phyloP scores from a whole-genome alignment of 257 asterid species.

The Craterostigma plantagineum region DNA sequence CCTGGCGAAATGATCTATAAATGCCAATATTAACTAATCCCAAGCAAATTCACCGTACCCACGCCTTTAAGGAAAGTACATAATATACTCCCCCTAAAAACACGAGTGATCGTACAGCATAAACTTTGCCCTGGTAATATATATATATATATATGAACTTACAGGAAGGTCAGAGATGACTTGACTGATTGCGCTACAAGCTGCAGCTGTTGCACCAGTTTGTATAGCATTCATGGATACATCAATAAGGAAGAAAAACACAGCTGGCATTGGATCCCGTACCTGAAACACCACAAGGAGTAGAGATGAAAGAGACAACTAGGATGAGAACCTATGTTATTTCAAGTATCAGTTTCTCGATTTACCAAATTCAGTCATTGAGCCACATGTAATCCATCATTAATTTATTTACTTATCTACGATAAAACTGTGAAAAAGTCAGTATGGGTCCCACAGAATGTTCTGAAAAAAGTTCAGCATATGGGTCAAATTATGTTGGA shows the following conservation, averaged over 20 bases:
- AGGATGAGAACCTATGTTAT: neutral
- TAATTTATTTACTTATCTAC: too few species aligned
- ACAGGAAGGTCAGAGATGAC: slow-evolving; percentile 95
- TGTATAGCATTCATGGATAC: slow-evolving; percentile 89
- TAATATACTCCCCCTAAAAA: too few species aligned
- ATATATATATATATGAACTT: slow-evolving; percentile 19
- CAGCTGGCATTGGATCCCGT: slow-evolving; percentile 98
- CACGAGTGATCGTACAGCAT: too few species aligned
- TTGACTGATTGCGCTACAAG: slow-evolving; percentile 97
- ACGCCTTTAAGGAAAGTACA: neutral
- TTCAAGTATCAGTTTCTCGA: neutral
- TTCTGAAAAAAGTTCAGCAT: too few species aligned
- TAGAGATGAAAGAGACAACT: neutral
- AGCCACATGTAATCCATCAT: too few species aligned
- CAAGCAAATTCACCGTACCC: too few species aligned
- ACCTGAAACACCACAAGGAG: slow-evolving; percentile 31
- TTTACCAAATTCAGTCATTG: too few species aligned
- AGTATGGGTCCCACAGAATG: too few species aligned
- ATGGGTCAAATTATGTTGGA: too few species aligned
- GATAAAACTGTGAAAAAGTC: too few species aligned
- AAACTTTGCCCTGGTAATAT: neutral
- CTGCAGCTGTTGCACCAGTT: slow-evolving; percentile 99
- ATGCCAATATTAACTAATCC: too few species aligned
- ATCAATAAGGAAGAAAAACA: slow-evolving; percentile 81
- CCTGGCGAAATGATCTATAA: too few species aligned